Evolutionary conservation across 2,329 filamentous ascomycete species (phyloP).

Genomic region (Metarhizium humberi): DNA sequence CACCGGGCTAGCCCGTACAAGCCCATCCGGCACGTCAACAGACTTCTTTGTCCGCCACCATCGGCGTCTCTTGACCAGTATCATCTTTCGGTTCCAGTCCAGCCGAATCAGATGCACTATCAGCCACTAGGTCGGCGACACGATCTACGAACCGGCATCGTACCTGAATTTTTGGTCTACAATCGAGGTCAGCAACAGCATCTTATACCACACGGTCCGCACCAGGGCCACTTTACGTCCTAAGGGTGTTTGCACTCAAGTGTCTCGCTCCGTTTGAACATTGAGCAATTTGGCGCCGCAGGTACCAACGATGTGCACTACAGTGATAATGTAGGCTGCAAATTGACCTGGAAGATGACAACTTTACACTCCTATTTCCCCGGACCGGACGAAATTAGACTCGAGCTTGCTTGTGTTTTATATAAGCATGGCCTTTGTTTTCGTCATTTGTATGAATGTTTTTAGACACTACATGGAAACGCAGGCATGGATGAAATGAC

Average conservation of each 20-base stretch:
- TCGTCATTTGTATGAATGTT: conserved; percentile 9
- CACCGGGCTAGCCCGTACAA: conserved; percentile 89
- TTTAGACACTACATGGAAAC: conserved; percentile 9
- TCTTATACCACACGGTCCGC: conserved; percentile 14
- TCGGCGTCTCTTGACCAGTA: conserved; percentile 71
- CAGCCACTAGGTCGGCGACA: conserved; percentile 64
- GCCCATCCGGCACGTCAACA: conserved; percentile 81
- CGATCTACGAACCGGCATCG: conserved; percentile 59
- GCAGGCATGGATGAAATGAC: conserved; percentile 15
- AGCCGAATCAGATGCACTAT: conserved; percentile 72
- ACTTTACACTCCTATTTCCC: background rate
- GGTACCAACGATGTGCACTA: background rate
- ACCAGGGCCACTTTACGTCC: conserved; percentile 25
- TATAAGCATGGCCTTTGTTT: background rate
- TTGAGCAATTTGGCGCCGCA: background rate
- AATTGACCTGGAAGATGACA: background rate
- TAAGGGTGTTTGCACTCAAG: conserved; percentile 15
- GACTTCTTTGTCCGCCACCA: conserved; percentile 80
- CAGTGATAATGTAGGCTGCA: background rate
- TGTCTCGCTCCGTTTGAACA: background rate
- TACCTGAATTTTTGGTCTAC: conserved; percentile 50
- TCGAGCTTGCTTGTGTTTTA: background rate
- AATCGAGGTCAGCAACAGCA: conserved; percentile 22
- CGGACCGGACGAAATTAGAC: background rate
- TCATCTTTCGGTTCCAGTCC: conserved; percentile 45